A percentile compares a stretch with the other conserved stretches of the same genome.
These are phyloP conservation scores for Lippia alba DNA, from an alignment of 305 asterid genomes.

Conservation along the genomic window DNA sequence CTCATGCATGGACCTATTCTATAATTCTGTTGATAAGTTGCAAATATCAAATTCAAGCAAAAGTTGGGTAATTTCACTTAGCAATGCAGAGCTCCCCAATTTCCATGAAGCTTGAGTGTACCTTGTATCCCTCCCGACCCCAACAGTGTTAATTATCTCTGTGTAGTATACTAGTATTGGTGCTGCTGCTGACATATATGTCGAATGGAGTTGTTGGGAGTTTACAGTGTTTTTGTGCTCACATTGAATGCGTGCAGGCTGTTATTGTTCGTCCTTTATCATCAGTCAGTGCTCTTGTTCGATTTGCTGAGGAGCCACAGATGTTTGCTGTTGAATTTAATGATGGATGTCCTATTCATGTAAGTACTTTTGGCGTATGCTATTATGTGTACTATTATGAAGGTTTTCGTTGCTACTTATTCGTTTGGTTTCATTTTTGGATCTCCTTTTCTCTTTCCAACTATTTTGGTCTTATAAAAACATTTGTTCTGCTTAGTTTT, in stretches of 20 bases:
- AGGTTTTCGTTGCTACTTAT: conserved; percentile 16
- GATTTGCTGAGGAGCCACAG: conserved; percentile 99
- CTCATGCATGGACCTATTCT: no score
- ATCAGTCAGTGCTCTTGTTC: conserved; percentile 93
- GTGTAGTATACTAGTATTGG: conserved; percentile 16
- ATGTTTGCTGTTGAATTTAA: conserved; percentile 97
- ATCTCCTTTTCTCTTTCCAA: not conserved
- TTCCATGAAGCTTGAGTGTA: conserved; percentile 9
- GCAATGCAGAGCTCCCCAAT: conserved; percentile 25
- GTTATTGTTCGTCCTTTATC: conserved; percentile 93
- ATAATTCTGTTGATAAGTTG: conserved; percentile 26
- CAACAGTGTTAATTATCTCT: conserved; percentile 10
- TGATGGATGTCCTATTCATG: conserved; percentile 98
- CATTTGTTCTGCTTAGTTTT: not conserved
- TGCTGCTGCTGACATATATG: conserved; percentile 26
- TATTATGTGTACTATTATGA: conserved; percentile 32
- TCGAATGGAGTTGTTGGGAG: conserved; percentile 25
- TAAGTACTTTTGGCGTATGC: conserved; percentile 49
- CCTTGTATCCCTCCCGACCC: not conserved
- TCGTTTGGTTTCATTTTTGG: not conserved
- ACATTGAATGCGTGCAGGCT: conserved; percentile 71
- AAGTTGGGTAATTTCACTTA: conserved; percentile 11
- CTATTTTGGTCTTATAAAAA: not conserved
- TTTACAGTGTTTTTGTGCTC: conserved; percentile 28
- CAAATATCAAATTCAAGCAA: conserved; percentile 20